Conservation (phyloP, 2,329 filamentous ascomycete genomes). For the Fonsecaea nubica region DNA sequence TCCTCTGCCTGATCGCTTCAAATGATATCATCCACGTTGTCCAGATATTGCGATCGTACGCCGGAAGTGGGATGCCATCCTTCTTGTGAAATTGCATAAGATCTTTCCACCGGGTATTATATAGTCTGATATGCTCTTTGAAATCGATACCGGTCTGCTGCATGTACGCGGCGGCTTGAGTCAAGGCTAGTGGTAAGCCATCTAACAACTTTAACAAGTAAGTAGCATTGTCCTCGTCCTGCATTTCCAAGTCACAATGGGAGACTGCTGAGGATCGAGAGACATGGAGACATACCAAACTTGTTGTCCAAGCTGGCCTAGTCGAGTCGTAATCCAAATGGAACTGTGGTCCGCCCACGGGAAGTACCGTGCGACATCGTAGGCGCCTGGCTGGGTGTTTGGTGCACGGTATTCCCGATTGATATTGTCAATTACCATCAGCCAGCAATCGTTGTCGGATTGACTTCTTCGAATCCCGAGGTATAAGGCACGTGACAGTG, state of each 20-base stretch:
- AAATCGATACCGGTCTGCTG: conserved; percentile 46
- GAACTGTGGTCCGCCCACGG: no score
- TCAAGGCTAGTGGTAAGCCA: conserved; percentile 55
- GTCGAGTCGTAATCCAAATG: no score
- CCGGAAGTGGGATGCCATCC: conserved; percentile 22
- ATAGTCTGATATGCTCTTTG: conserved; percentile 49
- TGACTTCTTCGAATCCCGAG: no score
- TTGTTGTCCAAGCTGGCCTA: no score
- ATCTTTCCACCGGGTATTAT: conserved; percentile 48
- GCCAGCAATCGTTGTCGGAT: conserved; percentile 38
- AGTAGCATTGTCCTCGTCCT: conserved; percentile 6
- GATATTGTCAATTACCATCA: conserved; percentile 44
- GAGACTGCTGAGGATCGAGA: no score
- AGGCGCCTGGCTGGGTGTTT: conserved; percentile 10
- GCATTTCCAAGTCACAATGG: no score
- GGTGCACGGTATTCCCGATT: conserved; percentile 40
- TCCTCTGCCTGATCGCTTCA: no score
- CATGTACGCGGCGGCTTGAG: conserved; percentile 55
- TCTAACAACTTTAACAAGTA: conserved; percentile 48
- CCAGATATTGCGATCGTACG: conserved; percentile 21
- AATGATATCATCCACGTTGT: no score
- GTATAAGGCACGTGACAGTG: no score
- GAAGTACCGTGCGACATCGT: no score
- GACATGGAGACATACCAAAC: no score
- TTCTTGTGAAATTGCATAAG: conserved; percentile 1